Percentiles rank a stretch among this genome's conserved stretches.
phyloP scores from a whole-genome alignment of 1,284 basidiomycete species.

The Bjerkandera adusta region DNA sequence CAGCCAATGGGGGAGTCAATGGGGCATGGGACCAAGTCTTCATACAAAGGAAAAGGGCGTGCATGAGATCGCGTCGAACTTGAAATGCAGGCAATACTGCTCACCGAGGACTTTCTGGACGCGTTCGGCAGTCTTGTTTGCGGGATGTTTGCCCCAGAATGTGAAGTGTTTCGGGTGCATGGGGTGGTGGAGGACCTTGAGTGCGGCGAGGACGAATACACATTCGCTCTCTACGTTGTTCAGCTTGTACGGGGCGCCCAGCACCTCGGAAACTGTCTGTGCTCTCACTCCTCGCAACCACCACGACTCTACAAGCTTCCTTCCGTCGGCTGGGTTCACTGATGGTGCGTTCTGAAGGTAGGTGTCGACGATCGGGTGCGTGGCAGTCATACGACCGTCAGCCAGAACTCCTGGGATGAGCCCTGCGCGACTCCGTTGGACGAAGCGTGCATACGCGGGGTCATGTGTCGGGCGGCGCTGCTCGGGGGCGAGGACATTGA shows the following conservation, averaged over 20 bases:
- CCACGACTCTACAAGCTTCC: constrained; percentile 14
- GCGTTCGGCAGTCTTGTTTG: constrained; percentile 20
- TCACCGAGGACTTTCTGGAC: constrained; percentile 23
- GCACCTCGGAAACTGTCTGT: constrained; percentile 8
- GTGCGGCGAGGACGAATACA: constrained; percentile 26
- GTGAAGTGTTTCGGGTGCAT: constrained; percentile 24
- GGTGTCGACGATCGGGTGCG: constrained; percentile 23
- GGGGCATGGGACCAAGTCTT: constrained; percentile 23
- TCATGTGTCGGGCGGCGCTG: neutral
- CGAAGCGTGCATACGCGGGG: neutral
- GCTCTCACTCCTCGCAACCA: constrained; percentile 9
- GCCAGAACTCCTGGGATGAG: constrained; percentile 20
- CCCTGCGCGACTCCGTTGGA: constrained; percentile 15
- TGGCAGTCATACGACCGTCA: constrained; percentile 20
- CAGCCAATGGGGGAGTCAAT: constrained; percentile 22
- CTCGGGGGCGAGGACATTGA: neutral
- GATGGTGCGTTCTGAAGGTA: constrained; percentile 20
- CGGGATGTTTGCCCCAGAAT: constrained; percentile 23
- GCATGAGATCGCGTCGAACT: neutral
- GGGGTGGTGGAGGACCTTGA: constrained; percentile 22
- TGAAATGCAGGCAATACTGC: constrained; percentile 9
- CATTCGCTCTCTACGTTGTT: constrained; percentile 17
- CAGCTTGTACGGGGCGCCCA: constrained; percentile 7
- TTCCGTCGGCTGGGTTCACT: constrained; percentile 10
- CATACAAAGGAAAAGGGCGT: constrained; percentile 1